Evolutionary conservation across 2,329 filamentous ascomycete genomes (phyloP).

Genomic region (Aurifilum marmelostoma): DNA sequence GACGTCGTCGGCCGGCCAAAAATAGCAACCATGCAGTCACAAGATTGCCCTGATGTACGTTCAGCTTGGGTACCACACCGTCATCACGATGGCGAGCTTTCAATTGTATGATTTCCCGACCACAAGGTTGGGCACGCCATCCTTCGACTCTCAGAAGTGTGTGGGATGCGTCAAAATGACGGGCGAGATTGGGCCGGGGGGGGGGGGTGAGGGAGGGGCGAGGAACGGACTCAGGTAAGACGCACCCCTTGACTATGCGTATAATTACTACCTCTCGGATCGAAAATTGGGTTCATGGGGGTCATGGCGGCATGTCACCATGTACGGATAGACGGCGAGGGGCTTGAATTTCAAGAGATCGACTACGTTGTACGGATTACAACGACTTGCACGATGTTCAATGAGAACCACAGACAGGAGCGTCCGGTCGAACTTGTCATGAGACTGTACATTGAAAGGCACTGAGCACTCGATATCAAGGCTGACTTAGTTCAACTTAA

Average conservation of each 20-base stretch:
- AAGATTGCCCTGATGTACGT: conserved; percentile 6
- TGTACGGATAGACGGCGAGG: not conserved
- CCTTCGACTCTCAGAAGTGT: not conserved
- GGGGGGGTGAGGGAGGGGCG: no score
- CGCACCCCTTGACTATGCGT: not conserved
- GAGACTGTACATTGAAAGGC: not conserved
- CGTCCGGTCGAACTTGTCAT: not conserved
- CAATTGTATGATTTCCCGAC: not conserved
- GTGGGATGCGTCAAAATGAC: not conserved
- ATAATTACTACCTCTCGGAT: not conserved
- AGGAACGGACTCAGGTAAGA: not conserved
- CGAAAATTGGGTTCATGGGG: not conserved
- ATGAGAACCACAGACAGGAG: not conserved
- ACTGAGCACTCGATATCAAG: not conserved
- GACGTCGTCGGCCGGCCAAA: not conserved
- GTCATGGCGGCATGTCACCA: not conserved
- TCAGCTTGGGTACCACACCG: not conserved
- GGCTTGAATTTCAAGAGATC: not conserved
- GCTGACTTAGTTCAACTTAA: not conserved
- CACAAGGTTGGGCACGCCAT: not conserved
- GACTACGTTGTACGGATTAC: not conserved
- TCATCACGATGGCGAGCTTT: not conserved
- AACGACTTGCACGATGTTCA: not conserved
- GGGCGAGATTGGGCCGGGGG: not conserved
- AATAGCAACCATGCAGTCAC: conserved; percentile 9